A percentile compares a stretch with the other conserved stretches of the same genome.
These are phyloP conservation scores for Fusarium musae DNA, from an alignment of 2,329 filamentous ascomycete species.

Conservation along the genomic window DNA sequence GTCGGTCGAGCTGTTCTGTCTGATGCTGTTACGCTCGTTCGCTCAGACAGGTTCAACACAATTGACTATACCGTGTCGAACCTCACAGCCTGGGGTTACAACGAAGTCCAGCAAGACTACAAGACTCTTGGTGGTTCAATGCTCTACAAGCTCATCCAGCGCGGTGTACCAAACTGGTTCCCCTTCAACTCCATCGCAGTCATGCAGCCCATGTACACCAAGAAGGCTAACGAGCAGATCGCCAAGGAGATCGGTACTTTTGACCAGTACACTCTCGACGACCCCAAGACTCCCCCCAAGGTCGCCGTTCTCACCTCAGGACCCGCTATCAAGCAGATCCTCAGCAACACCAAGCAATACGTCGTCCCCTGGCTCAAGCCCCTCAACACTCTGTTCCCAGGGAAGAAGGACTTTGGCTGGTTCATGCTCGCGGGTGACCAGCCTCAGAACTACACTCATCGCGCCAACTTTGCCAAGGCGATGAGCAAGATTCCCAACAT, in stretches of 20 bases:
- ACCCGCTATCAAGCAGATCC: constrained; percentile 47
- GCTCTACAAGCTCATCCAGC: constrained; percentile 58
- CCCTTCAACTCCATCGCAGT: constrained; percentile 54
- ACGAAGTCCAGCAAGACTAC: constrained; percentile 44
- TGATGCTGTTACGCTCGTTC: constrained; percentile 68
- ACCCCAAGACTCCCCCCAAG: constrained; percentile 50
- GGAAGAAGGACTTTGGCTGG: constrained; percentile 52
- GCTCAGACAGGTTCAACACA: constrained; percentile 70
- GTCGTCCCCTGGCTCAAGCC: constrained; percentile 49
- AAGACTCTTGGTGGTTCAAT: constrained; percentile 56
- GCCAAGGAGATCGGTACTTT: constrained; percentile 53
- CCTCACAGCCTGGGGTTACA: constrained; percentile 58
- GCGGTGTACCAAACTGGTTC: constrained; percentile 58
- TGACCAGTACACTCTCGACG: constrained; percentile 47
- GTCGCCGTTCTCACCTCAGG: constrained; percentile 42
- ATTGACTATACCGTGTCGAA: constrained; percentile 56
- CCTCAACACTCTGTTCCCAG: constrained; percentile 48
- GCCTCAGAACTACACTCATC: constrained; percentile 47
- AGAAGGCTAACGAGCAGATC: constrained; percentile 53
- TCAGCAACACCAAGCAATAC: constrained; percentile 48
- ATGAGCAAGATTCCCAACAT: constrained; percentile 50
- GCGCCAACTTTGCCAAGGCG: constrained; percentile 46
- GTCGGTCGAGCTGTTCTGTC: constrained; percentile 67
- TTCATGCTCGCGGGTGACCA: constrained; percentile 54
- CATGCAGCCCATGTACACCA: constrained; percentile 60